Evolutionary conservation across 2,329 filamentous ascomycete genomes (phyloP), one percentile per base, ranked within the genome.

Genomic region (Chaetomium sp.): DNA sequence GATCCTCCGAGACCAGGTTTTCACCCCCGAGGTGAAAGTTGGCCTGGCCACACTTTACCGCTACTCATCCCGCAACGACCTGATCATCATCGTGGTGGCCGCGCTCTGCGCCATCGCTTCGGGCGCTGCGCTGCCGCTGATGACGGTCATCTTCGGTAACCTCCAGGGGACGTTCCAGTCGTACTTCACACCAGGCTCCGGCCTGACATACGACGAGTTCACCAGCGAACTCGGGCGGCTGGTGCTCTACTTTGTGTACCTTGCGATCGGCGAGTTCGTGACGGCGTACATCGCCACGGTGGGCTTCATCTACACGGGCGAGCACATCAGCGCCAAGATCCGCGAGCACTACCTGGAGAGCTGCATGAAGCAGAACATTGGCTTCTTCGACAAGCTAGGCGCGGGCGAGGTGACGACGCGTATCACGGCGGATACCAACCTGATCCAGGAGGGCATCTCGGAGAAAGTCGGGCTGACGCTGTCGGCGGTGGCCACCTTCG

Each of bases 401-500:
- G 88, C 91, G 37, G 91, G 92, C 56, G 94, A 96, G 72, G 89
- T 97, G 58, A 96, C 91, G 0, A 96, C 91, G 1, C 86, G 91
- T 61, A 96, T 96, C 64, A 97, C 92, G 0, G 87, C 91, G 9
- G 92, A 97, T 69, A 95, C 90, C 45, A 96, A 96, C 66, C 76
- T 95, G 52, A 86, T 97, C 54, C 92, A 96, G 70, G 91, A 95
- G 62, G 92, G 91, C 55, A 90, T 99, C 46, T 95, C 89, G 0
- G 89, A 95, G 70, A 96, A 96, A 74, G 81, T 95, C 45, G 85
- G 84, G 11, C 74, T 96, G 60, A 91, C 89, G 0, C 69, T 95
- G 54, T 83, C 85, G 11, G 88, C 89, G 10, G 49, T 91, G 4
- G 84, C 91, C 1, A 91, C 89, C 7, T 97, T 97, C 66, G 74